A percentile compares a stretch with the other conserved stretches of the same genome.
phyloP scores from a whole-genome alignment of 2,329 filamentous ascomycete genomes.

The Fusarium sp. region DNA sequence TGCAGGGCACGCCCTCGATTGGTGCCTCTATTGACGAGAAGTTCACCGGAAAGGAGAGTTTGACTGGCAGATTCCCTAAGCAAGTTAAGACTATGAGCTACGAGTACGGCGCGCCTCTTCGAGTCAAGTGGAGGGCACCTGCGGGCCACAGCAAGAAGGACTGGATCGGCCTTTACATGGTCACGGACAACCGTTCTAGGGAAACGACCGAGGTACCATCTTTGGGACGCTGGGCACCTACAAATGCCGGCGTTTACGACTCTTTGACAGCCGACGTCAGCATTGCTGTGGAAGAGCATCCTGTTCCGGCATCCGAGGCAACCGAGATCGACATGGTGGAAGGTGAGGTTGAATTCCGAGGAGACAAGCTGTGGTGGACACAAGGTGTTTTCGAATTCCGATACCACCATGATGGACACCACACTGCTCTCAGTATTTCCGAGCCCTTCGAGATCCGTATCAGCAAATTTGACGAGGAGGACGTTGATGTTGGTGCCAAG shows the following conservation, averaged over 20 bases:
- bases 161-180: slow-evolving; percentile 96
- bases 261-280: slow-evolving; percentile 76
- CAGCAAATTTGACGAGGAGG: slow-evolving; percentile 77
- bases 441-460: slow-evolving; percentile 92
- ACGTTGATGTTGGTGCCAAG: slow-evolving; percentile 67
- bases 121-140: slow-evolving; percentile 88
- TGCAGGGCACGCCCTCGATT: slow-evolving; percentile 70
- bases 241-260: slow-evolving; percentile 78
- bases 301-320: slow-evolving; percentile 60
- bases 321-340: slow-evolving; percentile 67
- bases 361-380: slow-evolving; percentile 97
- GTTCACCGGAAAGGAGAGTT: slow-evolving; percentile 75
- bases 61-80: slow-evolving; percentile 71
- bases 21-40: slow-evolving; percentile 62
- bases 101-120: slow-evolving; percentile 89
- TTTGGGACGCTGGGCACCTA: slow-evolving; percentile 87
- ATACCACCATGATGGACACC: slow-evolving; percentile 91
- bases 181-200: slow-evolving; percentile 88
- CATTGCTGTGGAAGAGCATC: slow-evolving; percentile 73
- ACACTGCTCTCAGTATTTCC: slow-evolving; percentile 93
- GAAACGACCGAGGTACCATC: slow-evolving; percentile 85
- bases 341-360: slow-evolving; percentile 86
- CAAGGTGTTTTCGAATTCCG: slow-evolving; percentile 96
- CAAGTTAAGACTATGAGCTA: slow-evolving; percentile 78
- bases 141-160: slow-evolving; percentile 87